Base-by-base conservation (phyloP, 1,284 basidiomycete genomes). In the Microbotryum violaceum region DNA sequence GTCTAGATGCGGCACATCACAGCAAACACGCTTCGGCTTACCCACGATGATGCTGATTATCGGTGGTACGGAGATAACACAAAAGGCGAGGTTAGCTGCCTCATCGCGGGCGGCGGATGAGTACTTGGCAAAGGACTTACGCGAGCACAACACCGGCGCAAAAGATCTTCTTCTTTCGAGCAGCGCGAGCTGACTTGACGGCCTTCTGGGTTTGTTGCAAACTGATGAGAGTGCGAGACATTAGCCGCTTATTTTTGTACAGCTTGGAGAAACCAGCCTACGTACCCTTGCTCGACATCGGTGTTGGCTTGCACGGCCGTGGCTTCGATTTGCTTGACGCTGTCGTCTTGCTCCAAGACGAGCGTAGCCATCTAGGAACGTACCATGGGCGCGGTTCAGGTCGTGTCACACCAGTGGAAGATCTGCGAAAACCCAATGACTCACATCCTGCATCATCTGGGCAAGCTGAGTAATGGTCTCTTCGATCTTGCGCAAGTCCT, bases 401-500 rank as follows among this genome's bases (percentile, higher is more conserved):
- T 33, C 20, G 25, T 6, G 10, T 1, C 9, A 4, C 31, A 29
- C 23, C 31, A 49, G 10, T 18, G 16, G 47, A 21, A 31, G 4
- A 25, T 1, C 14, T 1, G 9, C 20, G 14, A 1, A 16, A 20
- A 6, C 0, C n/a, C 42, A 9, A 9, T 20, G 21, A 50, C 64
- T 59, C 48, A 67, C 69, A 49, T 65, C 70, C 23, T 91, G 82
- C 48, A 92, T 77, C 65, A 85, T 81, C 56, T 91, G 88, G 3
- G 86, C 88, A 59, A 97, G 81, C 75, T 96, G 90, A 23, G 83
- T 86, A 56, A 96, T 78, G 4, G 91, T 96, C 70, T 82, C 80
- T 75, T 94, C 91, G 74, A 97, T 91, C 73, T 83, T 85, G 70
- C 83, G 82, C 69, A 97, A 84, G 66, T 97, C 92, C 71, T 87